These are phyloP conservation scores for Spergularia marina DNA, from an alignment of 148 eudicot species.

Conservation along the genomic window DNA sequence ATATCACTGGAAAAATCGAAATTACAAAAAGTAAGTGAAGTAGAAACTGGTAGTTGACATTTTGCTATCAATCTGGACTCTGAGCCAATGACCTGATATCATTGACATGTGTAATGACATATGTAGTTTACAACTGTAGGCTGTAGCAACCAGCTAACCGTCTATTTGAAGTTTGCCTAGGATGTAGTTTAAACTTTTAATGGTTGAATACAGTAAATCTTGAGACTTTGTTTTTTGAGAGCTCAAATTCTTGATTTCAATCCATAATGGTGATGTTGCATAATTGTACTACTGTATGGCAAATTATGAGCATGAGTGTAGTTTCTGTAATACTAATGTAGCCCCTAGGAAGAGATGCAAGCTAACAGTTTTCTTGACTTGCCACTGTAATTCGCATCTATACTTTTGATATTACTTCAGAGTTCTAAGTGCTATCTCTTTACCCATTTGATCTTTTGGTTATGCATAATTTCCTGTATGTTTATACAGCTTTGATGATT, in stretches of 20 bases:
- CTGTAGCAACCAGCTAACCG: background rate
- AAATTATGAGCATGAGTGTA: background rate
- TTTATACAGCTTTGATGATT: constrained; percentile 78
- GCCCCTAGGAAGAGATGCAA: background rate
- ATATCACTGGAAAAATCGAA: constrained; percentile 93
- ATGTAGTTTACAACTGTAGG: background rate
- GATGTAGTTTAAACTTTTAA: background rate
- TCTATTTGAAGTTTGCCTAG: background rate
- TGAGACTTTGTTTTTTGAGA: background rate
- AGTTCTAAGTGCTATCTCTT: background rate
- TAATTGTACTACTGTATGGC: background rate
- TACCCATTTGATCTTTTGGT: background rate
- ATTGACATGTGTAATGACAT: background rate
- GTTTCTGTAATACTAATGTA: background rate
- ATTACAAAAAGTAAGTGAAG: constrained; percentile 62
- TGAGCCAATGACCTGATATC: background rate
- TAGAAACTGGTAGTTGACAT: background rate
- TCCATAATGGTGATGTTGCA: background rate
- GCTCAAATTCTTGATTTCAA: background rate
- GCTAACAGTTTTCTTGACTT: no score
- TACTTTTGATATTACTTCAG: no score
- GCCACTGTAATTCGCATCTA: no score
- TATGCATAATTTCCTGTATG: constrained; percentile 6
- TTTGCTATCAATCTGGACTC: no score
- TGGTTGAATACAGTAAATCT: background rate